Percentiles rank a stretch among this genome's conserved stretches.
phyloP scores from a whole-genome alignment of 768 basidiomycete genomes.

The Suillus fuscotomentosus region DNA sequence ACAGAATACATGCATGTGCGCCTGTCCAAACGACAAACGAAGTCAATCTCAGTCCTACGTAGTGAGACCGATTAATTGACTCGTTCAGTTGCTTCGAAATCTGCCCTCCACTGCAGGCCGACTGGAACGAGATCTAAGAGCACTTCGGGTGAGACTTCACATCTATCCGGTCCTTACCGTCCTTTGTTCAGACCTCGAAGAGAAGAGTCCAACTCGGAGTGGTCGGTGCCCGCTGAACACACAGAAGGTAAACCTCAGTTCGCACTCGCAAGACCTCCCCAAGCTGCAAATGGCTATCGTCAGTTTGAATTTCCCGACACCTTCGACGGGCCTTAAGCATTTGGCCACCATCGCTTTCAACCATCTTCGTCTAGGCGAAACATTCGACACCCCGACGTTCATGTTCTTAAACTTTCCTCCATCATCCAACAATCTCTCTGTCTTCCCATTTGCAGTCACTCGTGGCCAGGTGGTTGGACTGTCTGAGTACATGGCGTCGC shows the following conservation, averaged over 20 bases:
- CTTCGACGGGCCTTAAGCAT: neutral
- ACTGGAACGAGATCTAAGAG: neutral
- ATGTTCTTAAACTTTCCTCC: neutral
- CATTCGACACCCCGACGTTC: neutral
- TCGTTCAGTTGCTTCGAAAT: too few relatives aligned
- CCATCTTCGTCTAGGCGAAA: neutral
- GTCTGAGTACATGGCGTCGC: neutral
- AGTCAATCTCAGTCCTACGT: too few relatives aligned
- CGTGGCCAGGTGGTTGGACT: neutral
- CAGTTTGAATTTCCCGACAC: neutral
- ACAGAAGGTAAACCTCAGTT: neutral
- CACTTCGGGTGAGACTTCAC: too few relatives aligned
- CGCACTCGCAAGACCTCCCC: neutral
- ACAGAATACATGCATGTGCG: too few relatives aligned
- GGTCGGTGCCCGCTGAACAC: neutral
- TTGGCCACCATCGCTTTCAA: neutral
- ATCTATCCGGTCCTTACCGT: neutral
- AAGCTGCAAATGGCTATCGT: neutral
- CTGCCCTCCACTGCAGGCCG: too few relatives aligned
- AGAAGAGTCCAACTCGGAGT: neutral
- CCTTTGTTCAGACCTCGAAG: neutral
- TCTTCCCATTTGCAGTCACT: neutral
- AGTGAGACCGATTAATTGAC: too few relatives aligned
- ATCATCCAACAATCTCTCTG: constrained; percentile 1
- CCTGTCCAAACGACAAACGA: too few relatives aligned